phyloP scores from a whole-genome alignment of 2,329 filamentous ascomycete species.

The Talaromyces sp. region DNA sequence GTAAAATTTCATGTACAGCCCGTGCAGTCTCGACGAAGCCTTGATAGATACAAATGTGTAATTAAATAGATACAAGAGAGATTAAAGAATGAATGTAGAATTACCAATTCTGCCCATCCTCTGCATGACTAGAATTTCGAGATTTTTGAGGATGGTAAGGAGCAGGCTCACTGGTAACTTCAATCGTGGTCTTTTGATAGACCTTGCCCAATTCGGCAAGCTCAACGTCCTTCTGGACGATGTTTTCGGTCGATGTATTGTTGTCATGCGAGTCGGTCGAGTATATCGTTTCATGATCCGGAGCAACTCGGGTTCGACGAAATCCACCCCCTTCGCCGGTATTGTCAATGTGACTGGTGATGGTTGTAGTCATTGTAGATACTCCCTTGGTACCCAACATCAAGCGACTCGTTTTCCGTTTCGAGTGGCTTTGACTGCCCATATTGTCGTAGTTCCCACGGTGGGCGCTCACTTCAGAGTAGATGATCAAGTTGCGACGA shows the following conservation, averaged over 20 bases:
- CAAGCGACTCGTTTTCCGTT: background rate
- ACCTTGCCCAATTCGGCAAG: conserved; percentile 37
- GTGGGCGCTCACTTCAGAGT: conserved; percentile 43
- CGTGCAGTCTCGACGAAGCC: background rate
- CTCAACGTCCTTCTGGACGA: conserved; percentile 36
- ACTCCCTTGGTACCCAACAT: background rate
- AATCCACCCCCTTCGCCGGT: conserved; percentile 22
- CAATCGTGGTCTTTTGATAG: conserved; percentile 44
- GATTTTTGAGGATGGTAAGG: background rate
- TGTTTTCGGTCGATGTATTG: conserved; percentile 40
- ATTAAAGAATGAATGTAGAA: background rate
- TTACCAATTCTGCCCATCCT: background rate
- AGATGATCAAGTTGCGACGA: conserved; percentile 53
- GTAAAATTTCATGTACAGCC: background rate
- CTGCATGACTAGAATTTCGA: background rate
- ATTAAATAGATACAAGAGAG: background rate
- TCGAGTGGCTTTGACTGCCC: conserved; percentile 6
- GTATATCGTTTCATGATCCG: conserved; percentile 34
- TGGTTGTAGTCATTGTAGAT: conserved; percentile 30
- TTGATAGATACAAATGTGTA: background rate
- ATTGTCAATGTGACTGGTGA: conserved; percentile 21
- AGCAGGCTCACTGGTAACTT: conserved; percentile 31
- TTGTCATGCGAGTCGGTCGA: conserved; percentile 5
- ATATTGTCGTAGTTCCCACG: conserved; percentile 7
- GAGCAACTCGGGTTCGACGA: background rate